Evolutionary conservation across 352 stramenopile species (phyloP).

Genomic region (Globisporangium splendens): DNA sequence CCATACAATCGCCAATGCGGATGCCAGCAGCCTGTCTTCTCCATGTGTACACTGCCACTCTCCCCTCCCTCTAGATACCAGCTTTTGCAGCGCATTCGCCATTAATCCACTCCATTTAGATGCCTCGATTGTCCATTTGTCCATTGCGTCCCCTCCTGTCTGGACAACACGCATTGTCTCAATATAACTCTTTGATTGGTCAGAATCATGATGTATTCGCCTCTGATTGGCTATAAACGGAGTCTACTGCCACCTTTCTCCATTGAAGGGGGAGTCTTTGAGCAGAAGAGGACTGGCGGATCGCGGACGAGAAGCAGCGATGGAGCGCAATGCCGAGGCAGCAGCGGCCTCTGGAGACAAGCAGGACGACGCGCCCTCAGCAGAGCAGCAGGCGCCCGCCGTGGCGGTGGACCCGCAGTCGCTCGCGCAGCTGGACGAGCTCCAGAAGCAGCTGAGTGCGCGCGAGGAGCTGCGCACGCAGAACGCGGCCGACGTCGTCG

Average conservation of each 20-base stretch:
- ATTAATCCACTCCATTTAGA: too few species aligned
- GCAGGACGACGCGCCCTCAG: too few species aligned
- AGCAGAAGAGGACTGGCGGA: not conserved
- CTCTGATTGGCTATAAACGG: not conserved
- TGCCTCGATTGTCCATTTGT: too few species aligned
- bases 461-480: constrained; percentile 47
- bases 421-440: constrained; percentile 39
- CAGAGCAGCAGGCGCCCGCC: not conserved
- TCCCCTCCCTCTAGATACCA: too few species aligned
- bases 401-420: constrained; percentile 14
- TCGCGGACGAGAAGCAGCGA: not conserved
- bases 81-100: too few species aligned
- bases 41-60: too few species aligned
- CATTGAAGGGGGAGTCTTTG: not conserved
- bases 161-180: not conserved
- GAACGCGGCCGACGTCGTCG: constrained; percentile 51
- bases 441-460: constrained; percentile 24
- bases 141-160: too few species aligned
- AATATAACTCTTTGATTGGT: not conserved
- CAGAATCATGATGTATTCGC: not conserved
- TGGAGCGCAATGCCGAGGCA: not conserved
- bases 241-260: not conserved
- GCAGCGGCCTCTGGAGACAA: too few species aligned
- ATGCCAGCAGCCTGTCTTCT: too few species aligned
- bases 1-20: too few species aligned